Evolutionary conservation across 495 filamentous ascomycete genomes (phyloP).

Genomic region (Zalerion maritima): DNA sequence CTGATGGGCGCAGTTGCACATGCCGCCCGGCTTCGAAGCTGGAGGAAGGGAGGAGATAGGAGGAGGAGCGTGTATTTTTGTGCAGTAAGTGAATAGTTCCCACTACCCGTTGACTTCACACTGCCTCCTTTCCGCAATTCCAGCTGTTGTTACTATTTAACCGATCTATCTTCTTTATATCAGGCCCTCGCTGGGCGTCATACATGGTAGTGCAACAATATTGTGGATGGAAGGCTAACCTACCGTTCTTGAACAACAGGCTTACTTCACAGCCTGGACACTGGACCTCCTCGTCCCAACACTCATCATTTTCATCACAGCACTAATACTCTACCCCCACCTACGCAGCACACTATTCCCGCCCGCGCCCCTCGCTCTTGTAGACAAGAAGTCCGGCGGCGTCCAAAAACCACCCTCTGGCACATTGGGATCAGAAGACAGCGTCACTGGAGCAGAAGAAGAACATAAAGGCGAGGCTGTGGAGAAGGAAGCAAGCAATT

Average conservation of each 20-base stretch:
- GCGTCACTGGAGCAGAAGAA: slow-evolving; percentile 67
- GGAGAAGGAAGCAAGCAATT: slow-evolving; percentile 71
- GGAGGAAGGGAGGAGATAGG: slow-evolving; percentile 63
- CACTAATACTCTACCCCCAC: slow-evolving; percentile 51
- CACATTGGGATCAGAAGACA: slow-evolving; percentile 62
- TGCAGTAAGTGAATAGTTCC: slow-evolving; percentile 38
- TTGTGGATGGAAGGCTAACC: not conserved
- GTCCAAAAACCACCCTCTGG: slow-evolving; percentile 55
- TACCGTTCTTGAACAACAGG: slow-evolving; percentile 19
- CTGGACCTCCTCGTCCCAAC: slow-evolving; percentile 59
- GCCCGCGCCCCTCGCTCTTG: slow-evolving; percentile 50
- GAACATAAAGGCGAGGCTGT: slow-evolving; percentile 76
- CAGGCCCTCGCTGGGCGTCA: too few species aligned
- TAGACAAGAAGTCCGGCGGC: slow-evolving; percentile 45
- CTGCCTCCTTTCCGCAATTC: not conserved
- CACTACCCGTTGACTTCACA: too few species aligned
- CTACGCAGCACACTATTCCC: slow-evolving; percentile 57
- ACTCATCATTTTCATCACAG: slow-evolving; percentile 40
- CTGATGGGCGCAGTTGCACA: slow-evolving; percentile 55
- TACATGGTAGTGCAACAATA: too few species aligned
- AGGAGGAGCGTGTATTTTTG: slow-evolving; percentile 54
- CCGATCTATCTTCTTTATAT: too few species aligned
- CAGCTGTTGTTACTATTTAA: slow-evolving; percentile 4
- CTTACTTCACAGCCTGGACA: slow-evolving; percentile 61
- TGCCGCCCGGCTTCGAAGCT: slow-evolving; percentile 61